phyloP scores from a whole-genome alignment of 495 filamentous ascomycete genomes.

The Aspergillus asperescens region DNA sequence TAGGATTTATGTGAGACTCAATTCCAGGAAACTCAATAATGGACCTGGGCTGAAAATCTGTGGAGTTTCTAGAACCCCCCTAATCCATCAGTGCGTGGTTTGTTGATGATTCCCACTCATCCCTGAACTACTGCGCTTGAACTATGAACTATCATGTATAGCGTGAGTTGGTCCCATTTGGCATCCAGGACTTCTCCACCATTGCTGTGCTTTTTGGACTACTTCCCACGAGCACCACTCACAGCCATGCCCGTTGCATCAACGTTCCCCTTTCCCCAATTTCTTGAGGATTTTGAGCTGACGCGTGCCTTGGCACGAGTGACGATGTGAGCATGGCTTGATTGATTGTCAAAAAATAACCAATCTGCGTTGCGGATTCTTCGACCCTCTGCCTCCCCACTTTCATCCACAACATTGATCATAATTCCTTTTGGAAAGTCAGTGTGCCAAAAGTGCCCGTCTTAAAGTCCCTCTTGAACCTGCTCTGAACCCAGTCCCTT shows the following conservation, averaged over 20 bases:
- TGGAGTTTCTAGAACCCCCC: too few relatives aligned
- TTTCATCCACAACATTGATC: not conserved
- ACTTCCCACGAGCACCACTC: constrained; percentile 5
- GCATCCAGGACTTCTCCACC: constrained; percentile 11
- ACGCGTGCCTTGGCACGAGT: constrained; percentile 25
- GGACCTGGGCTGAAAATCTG: too few relatives aligned
- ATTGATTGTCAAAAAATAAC: not conserved
- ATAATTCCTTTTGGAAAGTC: not conserved
- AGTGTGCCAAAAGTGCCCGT: not conserved
- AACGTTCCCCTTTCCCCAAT: constrained; percentile 16
- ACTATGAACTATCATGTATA: constrained; percentile 23
- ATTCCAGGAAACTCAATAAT: constrained; percentile 1
- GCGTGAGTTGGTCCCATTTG: constrained; percentile 12
- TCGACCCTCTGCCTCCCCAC: constrained; percentile 5
- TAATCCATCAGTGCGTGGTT: constrained; percentile 1
- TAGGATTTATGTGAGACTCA: too few relatives aligned
- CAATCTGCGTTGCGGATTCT: not conserved
- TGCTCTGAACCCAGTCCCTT: constrained; percentile 14
- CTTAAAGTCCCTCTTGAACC: constrained; percentile 1
- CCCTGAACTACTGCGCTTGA: constrained; percentile 20
- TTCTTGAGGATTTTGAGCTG: constrained; percentile 40
- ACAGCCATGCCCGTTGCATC: constrained; percentile 10
- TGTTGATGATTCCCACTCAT: constrained; percentile 21
- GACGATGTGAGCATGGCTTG: constrained; percentile 22
- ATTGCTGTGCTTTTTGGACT: not conserved